Conservation (phyloP, 495 filamentous ascomycete species). For the Rhypophila decipiens region DNA sequence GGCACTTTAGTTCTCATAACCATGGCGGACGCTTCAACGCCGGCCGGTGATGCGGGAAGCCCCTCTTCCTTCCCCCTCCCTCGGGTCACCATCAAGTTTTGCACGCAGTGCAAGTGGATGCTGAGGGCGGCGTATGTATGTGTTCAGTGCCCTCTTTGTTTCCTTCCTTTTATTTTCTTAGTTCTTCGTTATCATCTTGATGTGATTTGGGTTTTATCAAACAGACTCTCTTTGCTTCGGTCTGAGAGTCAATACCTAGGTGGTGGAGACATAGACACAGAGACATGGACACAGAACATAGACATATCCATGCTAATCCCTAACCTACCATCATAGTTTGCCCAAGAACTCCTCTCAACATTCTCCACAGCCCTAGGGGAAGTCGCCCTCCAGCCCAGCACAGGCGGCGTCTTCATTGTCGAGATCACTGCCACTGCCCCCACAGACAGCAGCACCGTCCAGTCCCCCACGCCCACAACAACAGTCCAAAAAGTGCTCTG, state of each 20-base stretch:
- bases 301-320: neutral
- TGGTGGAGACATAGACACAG: too few relatives aligned
- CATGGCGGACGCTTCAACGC: too few relatives aligned
- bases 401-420: conserved; percentile 77
- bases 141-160: neutral
- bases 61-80: conserved; percentile 20
- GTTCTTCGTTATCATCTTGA: neutral
- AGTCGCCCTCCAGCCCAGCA: conserved; percentile 79
- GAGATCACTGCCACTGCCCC: conserved; percentile 41
- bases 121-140: conserved; percentile 73
- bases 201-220: too few relatives aligned
- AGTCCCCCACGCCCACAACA: neutral
- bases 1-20: too few relatives aligned
- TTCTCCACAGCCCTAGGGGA: conserved; percentile 83
- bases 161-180: neutral
- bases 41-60: too few relatives aligned
- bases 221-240: neutral
- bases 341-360: conserved; percentile 96
- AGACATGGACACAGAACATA: neutral
- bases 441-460: neutral
- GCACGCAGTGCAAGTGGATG: conserved; percentile 90
- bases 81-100: conserved; percentile 70
- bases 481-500: conserved; percentile 50
- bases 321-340: conserved; percentile 51
- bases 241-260: neutral